Evolutionary conservation across 2,329 filamentous ascomycete species (phyloP).

Genomic region (Chalaropsis ovoidea): DNA sequence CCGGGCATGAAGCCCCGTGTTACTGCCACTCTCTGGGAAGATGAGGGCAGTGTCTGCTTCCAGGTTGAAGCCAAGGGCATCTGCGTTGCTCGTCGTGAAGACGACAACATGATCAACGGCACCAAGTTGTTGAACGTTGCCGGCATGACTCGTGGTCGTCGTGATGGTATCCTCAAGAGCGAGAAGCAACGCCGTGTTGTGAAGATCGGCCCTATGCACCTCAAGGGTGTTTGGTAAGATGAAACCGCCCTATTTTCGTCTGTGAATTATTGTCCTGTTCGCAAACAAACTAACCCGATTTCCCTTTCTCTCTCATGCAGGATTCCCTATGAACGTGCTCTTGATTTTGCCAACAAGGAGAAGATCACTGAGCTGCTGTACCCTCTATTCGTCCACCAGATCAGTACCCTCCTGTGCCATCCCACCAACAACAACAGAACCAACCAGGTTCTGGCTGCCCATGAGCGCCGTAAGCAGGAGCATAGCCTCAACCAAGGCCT

Average conservation of each 20-base stretch:
- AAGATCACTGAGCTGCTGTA: constrained; percentile 96
- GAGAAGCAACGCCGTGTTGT: constrained; percentile 95
- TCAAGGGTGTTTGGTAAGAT: constrained; percentile 90
- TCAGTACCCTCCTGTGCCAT: constrained; percentile 85
- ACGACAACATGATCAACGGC: constrained; percentile 99
- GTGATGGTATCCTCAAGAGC: constrained; percentile 94
- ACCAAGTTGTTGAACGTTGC: constrained; percentile 95
- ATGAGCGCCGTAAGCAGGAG: constrained; percentile 65
- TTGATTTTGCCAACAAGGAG: constrained; percentile 98
- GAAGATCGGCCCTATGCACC: constrained; percentile 97
- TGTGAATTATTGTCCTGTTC: background rate
- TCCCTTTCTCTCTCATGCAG: constrained; percentile 37
- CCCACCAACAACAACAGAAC: constrained; percentile 76
- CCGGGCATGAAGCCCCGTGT: constrained; percentile 93
- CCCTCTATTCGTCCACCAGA: constrained; percentile 95
- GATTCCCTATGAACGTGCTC: constrained; percentile 95
- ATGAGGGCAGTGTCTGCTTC: constrained; percentile 94
- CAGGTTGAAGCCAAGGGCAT: constrained; percentile 95
- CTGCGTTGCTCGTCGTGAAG: constrained; percentile 88
- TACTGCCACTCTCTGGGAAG: constrained; percentile 94
- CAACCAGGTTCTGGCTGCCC: constrained; percentile 78
- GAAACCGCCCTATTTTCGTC: constrained; percentile 8
- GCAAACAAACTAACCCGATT: background rate
- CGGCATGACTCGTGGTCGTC: constrained; percentile 90
- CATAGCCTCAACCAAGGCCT: constrained; percentile 47